phyloP scores from a whole-genome alignment of 495 filamentous ascomycete genomes.

The Penicillium silybi region DNA sequence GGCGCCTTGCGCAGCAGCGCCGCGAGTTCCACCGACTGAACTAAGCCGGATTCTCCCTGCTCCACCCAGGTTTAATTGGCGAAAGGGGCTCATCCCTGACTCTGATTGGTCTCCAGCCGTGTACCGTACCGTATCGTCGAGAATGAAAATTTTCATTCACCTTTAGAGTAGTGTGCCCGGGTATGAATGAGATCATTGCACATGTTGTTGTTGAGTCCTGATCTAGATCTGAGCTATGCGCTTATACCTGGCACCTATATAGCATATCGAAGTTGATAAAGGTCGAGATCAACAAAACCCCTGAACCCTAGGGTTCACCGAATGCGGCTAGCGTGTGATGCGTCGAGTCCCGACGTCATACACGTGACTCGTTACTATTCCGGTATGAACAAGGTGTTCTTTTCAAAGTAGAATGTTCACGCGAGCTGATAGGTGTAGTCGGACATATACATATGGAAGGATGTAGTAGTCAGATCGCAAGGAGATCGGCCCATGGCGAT shows the following conservation, averaged over 20 bases:
- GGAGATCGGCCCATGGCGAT: not conserved
- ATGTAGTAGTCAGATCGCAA: not conserved
- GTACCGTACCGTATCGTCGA: slow-evolving; percentile 11
- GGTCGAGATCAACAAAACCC: not conserved
- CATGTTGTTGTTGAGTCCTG: not conserved
- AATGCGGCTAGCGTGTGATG: slow-evolving; percentile 11
- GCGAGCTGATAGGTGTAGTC: not conserved
- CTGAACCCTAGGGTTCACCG: slow-evolving; percentile 13
- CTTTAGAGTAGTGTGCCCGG: not conserved
- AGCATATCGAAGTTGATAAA: not conserved
- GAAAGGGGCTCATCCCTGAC: not conserved
- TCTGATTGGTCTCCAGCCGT: slow-evolving; percentile 27
- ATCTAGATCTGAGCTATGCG: not conserved
- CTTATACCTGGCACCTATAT: not conserved
- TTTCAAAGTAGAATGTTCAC: not conserved
- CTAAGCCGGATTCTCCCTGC: slow-evolving; percentile 34
- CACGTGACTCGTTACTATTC: slow-evolving; percentile 8
- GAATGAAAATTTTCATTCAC: slow-evolving; percentile 3
- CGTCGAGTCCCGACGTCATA: slow-evolving; percentile 14
- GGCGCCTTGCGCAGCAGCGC: slow-evolving; percentile 36
- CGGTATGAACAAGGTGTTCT: slow-evolving; percentile 1
- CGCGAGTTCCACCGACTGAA: slow-evolving; percentile 40
- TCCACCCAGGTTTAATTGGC: slow-evolving; percentile 29
- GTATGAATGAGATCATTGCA: not conserved
- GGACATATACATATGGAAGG: too few species aligned